A percentile compares a stretch with the other conserved stretches of the same genome.
Conservation (phyloP, 1,139 yeast genomes). For the Pneumocystis jirovecii region DNA sequence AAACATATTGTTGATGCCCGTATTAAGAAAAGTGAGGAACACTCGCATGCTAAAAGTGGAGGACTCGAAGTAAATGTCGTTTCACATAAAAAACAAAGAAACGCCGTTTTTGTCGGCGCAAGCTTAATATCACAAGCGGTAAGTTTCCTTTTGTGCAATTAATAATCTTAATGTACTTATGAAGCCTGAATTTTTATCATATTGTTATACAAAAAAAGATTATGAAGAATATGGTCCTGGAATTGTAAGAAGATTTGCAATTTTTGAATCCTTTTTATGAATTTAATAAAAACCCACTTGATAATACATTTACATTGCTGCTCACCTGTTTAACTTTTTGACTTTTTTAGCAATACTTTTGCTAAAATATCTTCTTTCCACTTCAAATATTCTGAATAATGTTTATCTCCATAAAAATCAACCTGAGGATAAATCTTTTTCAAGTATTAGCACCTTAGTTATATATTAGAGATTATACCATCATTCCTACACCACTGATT, state of each 20-base stretch:
- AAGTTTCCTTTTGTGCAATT: not conserved
- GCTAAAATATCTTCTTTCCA: not conserved
- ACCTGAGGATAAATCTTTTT: not conserved
- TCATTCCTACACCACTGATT: not conserved
- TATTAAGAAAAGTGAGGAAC: slow-evolving; percentile 62
- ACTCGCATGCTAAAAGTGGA: slow-evolving; percentile 65
- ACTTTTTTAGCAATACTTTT: not conserved
- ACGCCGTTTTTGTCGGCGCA: slow-evolving; percentile 99
- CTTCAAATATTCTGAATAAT: not conserved
- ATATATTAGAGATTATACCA: not conserved
- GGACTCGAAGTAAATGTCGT: slow-evolving; percentile 97
- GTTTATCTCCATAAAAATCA: not conserved
- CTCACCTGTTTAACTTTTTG: not conserved
- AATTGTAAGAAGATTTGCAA: slow-evolving; percentile 48
- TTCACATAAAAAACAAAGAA: slow-evolving; percentile 90
- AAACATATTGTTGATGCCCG: slow-evolving; percentile 78
- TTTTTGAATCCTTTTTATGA: slow-evolving; percentile 8
- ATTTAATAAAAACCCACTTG: not conserved
- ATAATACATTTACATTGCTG: not conserved
- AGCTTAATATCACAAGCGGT: slow-evolving; percentile 86
- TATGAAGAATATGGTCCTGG: slow-evolving; percentile 97
- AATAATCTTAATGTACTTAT: not conserved
- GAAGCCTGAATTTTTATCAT: slow-evolving; percentile 70
- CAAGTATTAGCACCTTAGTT: not conserved
- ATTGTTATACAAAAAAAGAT: slow-evolving; percentile 92